These are phyloP conservation scores for Puccinia polysora DNA, from an alignment of 1,284 basidiomycete species.

Conservation along the genomic window DNA sequence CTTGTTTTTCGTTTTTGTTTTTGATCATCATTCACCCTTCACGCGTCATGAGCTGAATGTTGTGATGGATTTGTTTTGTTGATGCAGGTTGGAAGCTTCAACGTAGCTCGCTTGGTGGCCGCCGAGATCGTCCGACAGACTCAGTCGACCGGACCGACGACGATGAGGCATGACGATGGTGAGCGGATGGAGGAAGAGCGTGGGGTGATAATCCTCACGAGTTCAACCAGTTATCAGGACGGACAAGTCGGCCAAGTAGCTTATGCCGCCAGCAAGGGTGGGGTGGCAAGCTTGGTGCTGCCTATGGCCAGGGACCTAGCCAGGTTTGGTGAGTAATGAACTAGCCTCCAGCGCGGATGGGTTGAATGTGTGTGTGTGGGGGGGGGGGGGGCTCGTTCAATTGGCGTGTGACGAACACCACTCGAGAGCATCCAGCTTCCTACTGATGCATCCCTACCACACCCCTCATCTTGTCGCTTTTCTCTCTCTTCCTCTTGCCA, in stretches of 20 bases:
- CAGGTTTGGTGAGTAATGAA: constrained; percentile 48
- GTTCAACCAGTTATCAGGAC: constrained; percentile 52
- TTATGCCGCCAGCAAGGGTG: constrained; percentile 52
- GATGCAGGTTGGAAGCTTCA: constrained; percentile 52
- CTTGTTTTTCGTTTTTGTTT: too few species aligned
- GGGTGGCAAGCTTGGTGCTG: constrained; percentile 51
- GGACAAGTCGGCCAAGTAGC: constrained; percentile 53
- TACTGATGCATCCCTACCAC: not conserved
- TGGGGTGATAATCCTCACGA: constrained; percentile 53
- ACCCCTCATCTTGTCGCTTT: too few species aligned
- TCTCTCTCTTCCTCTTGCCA: not conserved
- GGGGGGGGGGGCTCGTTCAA: not conserved
- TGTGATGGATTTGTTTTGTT: constrained; percentile 28
- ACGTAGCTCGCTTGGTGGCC: constrained; percentile 52
- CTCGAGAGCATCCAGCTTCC: not conserved
- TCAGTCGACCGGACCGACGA: constrained; percentile 24
- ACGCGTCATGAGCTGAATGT: not conserved
- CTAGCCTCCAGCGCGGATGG: constrained; percentile 43
- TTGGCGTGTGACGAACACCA: not conserved
- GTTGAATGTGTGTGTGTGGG: constrained; percentile 45
- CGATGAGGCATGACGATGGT: constrained; percentile 37
- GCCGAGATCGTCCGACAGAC: constrained; percentile 49
- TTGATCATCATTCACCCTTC: too few species aligned
- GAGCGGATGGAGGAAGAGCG: constrained; percentile 47
- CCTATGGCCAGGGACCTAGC: constrained; percentile 54